Base-by-base conservation (phyloP, 2,329 filamentous ascomycete genomes). In the Emericellopsis atlantica region DNA sequence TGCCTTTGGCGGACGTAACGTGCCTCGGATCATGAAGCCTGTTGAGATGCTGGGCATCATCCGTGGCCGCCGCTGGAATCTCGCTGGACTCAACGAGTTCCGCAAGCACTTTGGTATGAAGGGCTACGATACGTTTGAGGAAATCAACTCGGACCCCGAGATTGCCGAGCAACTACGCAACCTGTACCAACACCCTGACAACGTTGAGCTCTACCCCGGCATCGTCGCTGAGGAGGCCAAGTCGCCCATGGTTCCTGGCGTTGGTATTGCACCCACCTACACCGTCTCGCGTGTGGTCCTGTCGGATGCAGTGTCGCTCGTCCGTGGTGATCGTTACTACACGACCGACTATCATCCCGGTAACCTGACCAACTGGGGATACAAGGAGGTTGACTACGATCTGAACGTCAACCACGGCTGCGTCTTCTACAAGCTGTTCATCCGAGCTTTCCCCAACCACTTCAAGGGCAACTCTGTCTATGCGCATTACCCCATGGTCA, bases 301-400 rank as follows among this genome's bases (percentile, higher is more conserved):
- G 5, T 86, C 81, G 0, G 84, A 90, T 49, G 84, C 84, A 1
- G 82, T 89, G 0, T 74, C 79, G n/a, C 70, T 90, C 5, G 83
- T 88, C 6, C 74, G 84, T 21, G 82, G 83, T 29, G 85, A 92
- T 52, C 67, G 85, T 16, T 81, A 85, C 62, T 88, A 88, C 63
- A 89, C 84, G 0, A 68, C 60, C n/a, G 84, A 90, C 57, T 89
- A 83, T 56, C 76, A 80, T 48, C 75, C 85, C 0, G 73, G 76
- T 8, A 76, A 79, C 49, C 61, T 93, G 37, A 93, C 86, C 2
- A 88, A 86, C 60, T 94, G 85, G 85, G 86, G 86, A 16, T 90
- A 76, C 63, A 76, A 77, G 41, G 81, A 87, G 54, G 81, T 75
- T 4, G 70, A 83, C 16, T 85, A 81, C 42, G 84, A 93, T 49